Base-by-base conservation (phyloP, 768 basidiomycete species). In the Suillus fuscotomentosus region DNA sequence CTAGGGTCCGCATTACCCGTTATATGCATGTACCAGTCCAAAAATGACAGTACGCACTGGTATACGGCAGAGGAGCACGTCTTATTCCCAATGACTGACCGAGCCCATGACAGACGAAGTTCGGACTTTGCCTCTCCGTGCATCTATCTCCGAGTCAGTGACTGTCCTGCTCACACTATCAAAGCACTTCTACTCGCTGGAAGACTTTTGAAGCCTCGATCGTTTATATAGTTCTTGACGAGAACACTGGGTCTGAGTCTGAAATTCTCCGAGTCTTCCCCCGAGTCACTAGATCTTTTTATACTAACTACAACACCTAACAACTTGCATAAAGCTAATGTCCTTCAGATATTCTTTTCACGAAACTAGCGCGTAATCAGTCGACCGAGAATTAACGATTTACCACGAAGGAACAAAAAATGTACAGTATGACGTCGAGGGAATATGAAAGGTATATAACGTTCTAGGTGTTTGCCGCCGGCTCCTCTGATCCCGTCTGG, bases 401-500 rank as follows among this genome's bases (percentile, higher is more conserved):
- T 4, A 5, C 27, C 9, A 53, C 27, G 24, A 53, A 27, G 27
- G 27, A 31, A 34, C 17, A 13, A 54, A 54, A 20, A 20, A 34
- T 27, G 24, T 27, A 17, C 27, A 15, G 48, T 50, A 50, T 22
- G 22, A 48, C 47, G 9, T 51, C 24, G 27, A 24, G 27, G 20
- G 31, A 31, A 10, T 11, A 10, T 17, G 27, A 17, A 31, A 53
- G 51, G 15, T 17, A 42, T 17, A 31, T 31, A 60, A 60, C 15
- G 3, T 24, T 22, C 34, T 59, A 60, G 1, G 34, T 59, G n/a
- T 31, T 36, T 17, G 51, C 5, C 13, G 31, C 22, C 11, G 48
- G 14, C 17, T 67, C 61, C 47, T 62, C 64, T 57, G 70, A 63
- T 39, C 75, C 77, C 69, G 77, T 79, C 65, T 73, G 64, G 27